phyloP scores from a whole-genome alignment of 106 monocot genomes.

The Dendrobium officinale region DNA sequence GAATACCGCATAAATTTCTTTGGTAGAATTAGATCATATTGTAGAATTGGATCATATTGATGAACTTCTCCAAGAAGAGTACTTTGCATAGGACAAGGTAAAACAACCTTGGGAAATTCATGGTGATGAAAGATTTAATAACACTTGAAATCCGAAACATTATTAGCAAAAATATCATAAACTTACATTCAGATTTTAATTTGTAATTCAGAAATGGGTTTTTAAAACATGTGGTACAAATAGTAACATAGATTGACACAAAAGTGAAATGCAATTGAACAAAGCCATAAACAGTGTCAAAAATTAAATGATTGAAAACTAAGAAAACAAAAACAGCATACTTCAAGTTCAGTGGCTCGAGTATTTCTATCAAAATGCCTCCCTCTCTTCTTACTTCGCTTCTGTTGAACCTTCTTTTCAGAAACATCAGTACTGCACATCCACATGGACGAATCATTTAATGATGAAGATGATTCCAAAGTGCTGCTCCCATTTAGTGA shows the following conservation, averaged over 20 bases:
- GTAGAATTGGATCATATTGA: too few species aligned
- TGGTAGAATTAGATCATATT: too few species aligned
- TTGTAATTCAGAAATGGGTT: background rate
- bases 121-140: background rate
- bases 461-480: constrained; percentile 4
- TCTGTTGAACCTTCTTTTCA: constrained; percentile 14
- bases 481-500: constrained; percentile 13
- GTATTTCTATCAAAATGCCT: constrained; percentile 75
- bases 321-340: constrained; percentile 21
- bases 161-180: background rate
- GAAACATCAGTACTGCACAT: constrained; percentile 6
- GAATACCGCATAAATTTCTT: too few species aligned
- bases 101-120: background rate
- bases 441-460: constrained; percentile 8
- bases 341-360: constrained; percentile 75
- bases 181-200: background rate
- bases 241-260: background rate
- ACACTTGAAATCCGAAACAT: background rate
- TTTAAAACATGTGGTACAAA: background rate
- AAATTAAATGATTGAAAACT: background rate
- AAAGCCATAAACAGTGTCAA: background rate
- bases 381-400: constrained; percentile 68
- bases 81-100: background rate
- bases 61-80: too few species aligned
- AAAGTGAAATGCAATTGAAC: background rate